A percentile compares a stretch with the other conserved stretches of the same genome.
These are phyloP conservation scores for Ophiocordyceps australis DNA, from an alignment of 2,329 filamentous ascomycete species.

Conservation along the genomic window DNA sequence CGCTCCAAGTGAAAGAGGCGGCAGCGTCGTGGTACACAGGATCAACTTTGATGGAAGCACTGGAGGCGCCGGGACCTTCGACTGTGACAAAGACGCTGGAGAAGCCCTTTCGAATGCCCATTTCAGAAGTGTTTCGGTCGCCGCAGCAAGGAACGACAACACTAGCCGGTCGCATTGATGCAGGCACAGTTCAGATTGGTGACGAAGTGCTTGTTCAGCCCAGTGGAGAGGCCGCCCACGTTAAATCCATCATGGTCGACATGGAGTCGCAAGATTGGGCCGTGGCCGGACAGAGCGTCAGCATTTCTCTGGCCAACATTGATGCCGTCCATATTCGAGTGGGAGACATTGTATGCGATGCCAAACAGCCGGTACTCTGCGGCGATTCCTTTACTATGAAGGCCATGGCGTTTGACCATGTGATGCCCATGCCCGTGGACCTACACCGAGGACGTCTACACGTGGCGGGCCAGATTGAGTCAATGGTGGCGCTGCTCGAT, in stretches of 20 bases:
- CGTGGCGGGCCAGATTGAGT: slow-evolving; percentile 53
- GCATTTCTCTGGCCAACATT: slow-evolving; percentile 69
- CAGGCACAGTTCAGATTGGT: slow-evolving; percentile 69
- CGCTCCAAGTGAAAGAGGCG: slow-evolving; percentile 32
- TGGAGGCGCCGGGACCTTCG: slow-evolving; percentile 67
- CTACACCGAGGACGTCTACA: slow-evolving; percentile 76
- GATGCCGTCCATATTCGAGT: slow-evolving; percentile 66
- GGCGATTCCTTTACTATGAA: slow-evolving; percentile 64
- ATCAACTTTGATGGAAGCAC: slow-evolving; percentile 60
- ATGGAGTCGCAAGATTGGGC: slow-evolving; percentile 65
- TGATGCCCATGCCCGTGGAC: slow-evolving; percentile 79
- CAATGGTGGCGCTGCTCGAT: slow-evolving; percentile 57
- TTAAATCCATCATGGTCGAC: slow-evolving; percentile 70
- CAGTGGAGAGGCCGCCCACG: slow-evolving; percentile 58
- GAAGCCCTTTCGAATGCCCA: slow-evolving; percentile 70
- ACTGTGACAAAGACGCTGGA: slow-evolving; percentile 45
- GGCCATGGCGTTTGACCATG: slow-evolving; percentile 72
- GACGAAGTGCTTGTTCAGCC: slow-evolving; percentile 69
- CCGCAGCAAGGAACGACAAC: slow-evolving; percentile 69
- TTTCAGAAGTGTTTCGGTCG: slow-evolving; percentile 73
- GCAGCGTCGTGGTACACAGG: slow-evolving; percentile 65
- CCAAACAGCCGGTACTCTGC: slow-evolving; percentile 47
- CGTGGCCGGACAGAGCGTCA: slow-evolving; percentile 78
- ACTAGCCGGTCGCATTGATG: slow-evolving; percentile 70
- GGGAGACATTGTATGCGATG: slow-evolving; percentile 73